A percentile compares a stretch with the other conserved stretches of the same genome.
Evolutionary conservation across 768 basidiomycete genomes (phyloP).

Genomic region (Porphyrellus cyaneotinctus): DNA sequence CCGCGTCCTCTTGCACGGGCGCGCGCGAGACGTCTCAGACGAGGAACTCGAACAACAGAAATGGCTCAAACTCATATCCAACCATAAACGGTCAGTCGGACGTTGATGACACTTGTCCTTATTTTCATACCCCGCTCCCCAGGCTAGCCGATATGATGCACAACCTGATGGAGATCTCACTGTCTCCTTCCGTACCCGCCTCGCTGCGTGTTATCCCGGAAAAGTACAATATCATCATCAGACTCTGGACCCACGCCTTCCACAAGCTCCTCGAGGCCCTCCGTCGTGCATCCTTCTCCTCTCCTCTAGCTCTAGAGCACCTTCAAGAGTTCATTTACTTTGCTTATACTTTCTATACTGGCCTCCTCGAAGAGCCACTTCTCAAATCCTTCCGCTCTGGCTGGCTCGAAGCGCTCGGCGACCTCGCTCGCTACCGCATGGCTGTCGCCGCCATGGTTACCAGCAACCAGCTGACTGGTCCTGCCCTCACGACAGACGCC

Average conservation of each 20-base stretch:
- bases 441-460: constrained; percentile 85
- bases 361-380: constrained; percentile 76
- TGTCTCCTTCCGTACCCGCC: constrained; percentile 82
- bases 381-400: constrained; percentile 67
- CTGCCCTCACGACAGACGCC: constrained; percentile 53
- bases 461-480: constrained; percentile 40
- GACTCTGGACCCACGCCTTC: constrained; percentile 90
- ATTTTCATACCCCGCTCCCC: constrained; percentile 11
- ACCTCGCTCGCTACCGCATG: constrained; percentile 93
- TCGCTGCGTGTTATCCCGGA: constrained; percentile 85
- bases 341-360: constrained; percentile 91
- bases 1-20: constrained; percentile 33
- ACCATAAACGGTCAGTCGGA: constrained; percentile 77
- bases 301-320: constrained; percentile 72
- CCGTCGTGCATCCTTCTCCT: constrained; percentile 73
- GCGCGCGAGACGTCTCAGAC: constrained; percentile 33
- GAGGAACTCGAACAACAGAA: constrained; percentile 71
- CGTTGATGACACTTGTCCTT: background rate
- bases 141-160: constrained; percentile 91
- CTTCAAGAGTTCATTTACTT: constrained; percentile 94
- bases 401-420: constrained; percentile 97
- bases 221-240: constrained; percentile 93
- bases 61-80: constrained; percentile 64
- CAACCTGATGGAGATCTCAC: constrained; percentile 78
- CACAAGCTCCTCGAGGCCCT: constrained; percentile 88